These are phyloP conservation scores for Streptanthus diversifolius DNA, from an alignment of 345 rosid species.

Conservation along the genomic window DNA sequence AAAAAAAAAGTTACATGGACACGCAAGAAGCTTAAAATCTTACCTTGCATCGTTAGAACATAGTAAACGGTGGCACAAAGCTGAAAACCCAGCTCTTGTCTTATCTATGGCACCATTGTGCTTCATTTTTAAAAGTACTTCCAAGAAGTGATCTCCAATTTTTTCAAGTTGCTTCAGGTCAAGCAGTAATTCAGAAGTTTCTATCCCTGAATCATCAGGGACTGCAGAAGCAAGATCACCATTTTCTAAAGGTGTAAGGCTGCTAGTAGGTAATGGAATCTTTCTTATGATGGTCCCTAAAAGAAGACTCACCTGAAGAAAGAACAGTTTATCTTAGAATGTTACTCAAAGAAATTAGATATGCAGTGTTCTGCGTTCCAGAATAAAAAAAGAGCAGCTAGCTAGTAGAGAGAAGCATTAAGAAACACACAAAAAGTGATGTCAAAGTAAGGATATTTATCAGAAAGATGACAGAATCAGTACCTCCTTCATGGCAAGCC, in stretches of 20 bases:
- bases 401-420: background rate
- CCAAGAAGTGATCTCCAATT: conserved; percentile 90
- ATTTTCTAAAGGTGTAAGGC: conserved; percentile 41
- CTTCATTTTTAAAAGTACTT: conserved; percentile 94
- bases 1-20: background rate
- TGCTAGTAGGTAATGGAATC: conserved; percentile 68
- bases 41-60: conserved; percentile 91
- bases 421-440: conserved; percentile 8
- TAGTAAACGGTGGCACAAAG: conserved; percentile 90
- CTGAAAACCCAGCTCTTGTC: conserved; percentile 97
- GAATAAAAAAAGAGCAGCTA: background rate
- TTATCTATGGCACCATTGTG: conserved; percentile 97
- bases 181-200: conserved; percentile 46
- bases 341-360: background rate
- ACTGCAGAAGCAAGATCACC: conserved; percentile 32
- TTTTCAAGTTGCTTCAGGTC: conserved; percentile 79
- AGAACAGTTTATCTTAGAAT: conserved; percentile 25
- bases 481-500: conserved; percentile 99
- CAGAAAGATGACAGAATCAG: conserved; percentile 13
- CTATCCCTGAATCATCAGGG: conserved; percentile 29
- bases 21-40: conserved; percentile 18
- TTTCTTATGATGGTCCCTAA: conserved; percentile 84
- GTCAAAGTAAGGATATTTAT: conserved; percentile 5
- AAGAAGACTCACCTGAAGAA: conserved; percentile 87
- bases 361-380: conserved; percentile 3